Base-by-base conservation (phyloP, 495 filamentous ascomycete species). In the Aspergillus funiculosus region DNA sequence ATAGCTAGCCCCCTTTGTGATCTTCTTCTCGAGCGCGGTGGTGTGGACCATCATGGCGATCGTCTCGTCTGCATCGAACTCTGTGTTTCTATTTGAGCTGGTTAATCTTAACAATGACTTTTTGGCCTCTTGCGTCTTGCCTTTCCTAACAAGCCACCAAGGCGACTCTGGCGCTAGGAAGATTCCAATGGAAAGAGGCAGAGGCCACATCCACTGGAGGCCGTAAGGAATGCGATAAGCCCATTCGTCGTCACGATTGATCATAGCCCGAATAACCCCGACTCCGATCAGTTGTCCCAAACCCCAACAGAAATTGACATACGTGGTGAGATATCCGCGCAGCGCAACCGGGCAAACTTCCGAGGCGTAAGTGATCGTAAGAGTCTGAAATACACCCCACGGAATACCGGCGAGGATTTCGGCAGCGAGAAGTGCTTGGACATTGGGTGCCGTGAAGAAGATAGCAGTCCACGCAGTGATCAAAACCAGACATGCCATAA, bases 1-100 rank as follows among this genome's bases (percentile, higher is more conserved):
- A 52, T 85, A 87, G 38, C 71, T 79, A n/a, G 83, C 77, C n/a
- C 82, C 80, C 21, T 64, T 66, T 15, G 81, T 84, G 44, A 82
- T 81, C 26, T 82, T 82, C 46, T 80, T 69, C 57, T 91, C 86
- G 8, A 89, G 64, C 1, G 82, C 82, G 7, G 81, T 85, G 6
- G 85, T 89, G 53, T 87, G 85, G 20, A 86, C 80, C 83, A 90
- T 90, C 85, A 90, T 89, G 35, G 84, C 74, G 28, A 92, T 70
- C 0, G 83, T 87, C 62, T 92, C 84, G 51, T 86, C 79, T 2
- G 80, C 68, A 50, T 90, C 74, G 49, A 89, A 86, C 18, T 81
- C 71, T 0, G 72, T 72, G 30, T 85, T 76, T 0, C 43, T 48
- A 18, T 74, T 67, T 9, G 64, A 44, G 52, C 72, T 83, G 31